Percentiles rank a stretch among this genome's conserved stretches.
These are phyloP conservation scores for Agaricus sinodeliciosus DNA, from an alignment of 768 basidiomycete genomes.

Conservation along the genomic window DNA sequence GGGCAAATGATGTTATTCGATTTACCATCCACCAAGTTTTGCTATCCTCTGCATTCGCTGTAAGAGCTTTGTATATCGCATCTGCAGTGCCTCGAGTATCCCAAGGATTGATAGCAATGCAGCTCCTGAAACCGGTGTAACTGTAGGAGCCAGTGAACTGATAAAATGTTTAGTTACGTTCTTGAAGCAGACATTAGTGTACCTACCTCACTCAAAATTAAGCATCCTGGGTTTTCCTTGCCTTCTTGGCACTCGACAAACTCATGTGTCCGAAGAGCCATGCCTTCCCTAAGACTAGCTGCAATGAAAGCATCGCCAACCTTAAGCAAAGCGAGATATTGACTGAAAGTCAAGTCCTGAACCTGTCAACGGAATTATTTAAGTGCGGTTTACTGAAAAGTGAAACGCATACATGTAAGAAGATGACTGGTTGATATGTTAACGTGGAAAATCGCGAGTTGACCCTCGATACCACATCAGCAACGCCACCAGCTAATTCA, in stretches of 20 bases:
- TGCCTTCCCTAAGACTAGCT: slow-evolving; percentile 80
- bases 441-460: slow-evolving; percentile 80
- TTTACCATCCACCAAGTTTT: slow-evolving; percentile 68
- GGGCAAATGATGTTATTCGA: background rate
- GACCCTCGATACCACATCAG: slow-evolving; percentile 72
- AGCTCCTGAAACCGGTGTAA: slow-evolving; percentile 82
- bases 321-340: slow-evolving; percentile 76
- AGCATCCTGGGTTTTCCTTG: slow-evolving; percentile 46
- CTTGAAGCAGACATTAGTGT: background rate
- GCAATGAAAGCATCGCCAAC: slow-evolving; percentile 85
- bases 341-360: slow-evolving; percentile 77
- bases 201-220: slow-evolving; percentile 73
- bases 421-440: slow-evolving; percentile 84
- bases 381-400: background rate
- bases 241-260: slow-evolving; percentile 79
- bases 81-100: slow-evolving; percentile 78
- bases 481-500: slow-evolving; percentile 65
- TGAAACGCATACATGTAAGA: slow-evolving; percentile 32
- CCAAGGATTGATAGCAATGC: slow-evolving; percentile 84
- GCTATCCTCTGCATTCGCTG: slow-evolving; percentile 72
- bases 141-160: slow-evolving; percentile 85
- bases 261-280: slow-evolving; percentile 80
- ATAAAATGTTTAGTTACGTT: background rate
- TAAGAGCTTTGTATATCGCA: slow-evolving; percentile 64
- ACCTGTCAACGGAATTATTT: slow-evolving; percentile 38